Evolutionary conservation across 208 protist genomes (phyloP), one percentile per base, ranked within the genome.

Genomic region (Acanthamoeba quina): DNA sequence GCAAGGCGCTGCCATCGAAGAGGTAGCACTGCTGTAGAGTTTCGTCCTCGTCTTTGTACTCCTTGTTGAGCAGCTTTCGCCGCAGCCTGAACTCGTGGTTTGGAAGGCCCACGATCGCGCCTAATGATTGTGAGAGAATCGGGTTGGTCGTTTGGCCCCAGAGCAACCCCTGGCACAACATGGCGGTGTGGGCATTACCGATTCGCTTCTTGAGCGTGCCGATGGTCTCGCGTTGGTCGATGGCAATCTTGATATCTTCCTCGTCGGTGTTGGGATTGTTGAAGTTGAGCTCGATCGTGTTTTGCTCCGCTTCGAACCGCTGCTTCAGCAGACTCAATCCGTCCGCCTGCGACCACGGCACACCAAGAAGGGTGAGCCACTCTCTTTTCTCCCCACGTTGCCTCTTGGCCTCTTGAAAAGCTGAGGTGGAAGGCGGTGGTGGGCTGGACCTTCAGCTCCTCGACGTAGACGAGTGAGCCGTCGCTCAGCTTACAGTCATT

Each of bases 281-380:
- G 62, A 70, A 92, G 66, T 92, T n/a, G n/a, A 92, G 34, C 44
- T 92, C 88, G 41, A 92, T 78, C 19, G 64, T 78, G 88, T 92
- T 92, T 29, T 92, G 56, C 44, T 92, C 88, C 3, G 41, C 88
- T 49, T 92, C 88, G 66, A 92, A 92, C 88, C 66, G 6, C 41
- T 70, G 44, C 66, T 92, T 92, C n/a, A 92, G n/a, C 34, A 92
- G 24, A 29, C 88, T 78, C 56, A 34, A 4, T 1, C 52, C 88
- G 11, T 60, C 56, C 19, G 15, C 62, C 49, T 91, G 31, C 52
- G 52, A 56, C 11, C 11, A 19, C 15, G 52, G 52, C 17, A 19
- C 17, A 56, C 17, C 15, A 54, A 17, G 15, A 17, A 54, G 49
- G 15, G 49, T 17, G 49, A 54, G 49, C 9, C 13, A 5, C 37